phyloP scores from a whole-genome alignment of 345 rosid genomes.

The Syzygium jambos region DNA sequence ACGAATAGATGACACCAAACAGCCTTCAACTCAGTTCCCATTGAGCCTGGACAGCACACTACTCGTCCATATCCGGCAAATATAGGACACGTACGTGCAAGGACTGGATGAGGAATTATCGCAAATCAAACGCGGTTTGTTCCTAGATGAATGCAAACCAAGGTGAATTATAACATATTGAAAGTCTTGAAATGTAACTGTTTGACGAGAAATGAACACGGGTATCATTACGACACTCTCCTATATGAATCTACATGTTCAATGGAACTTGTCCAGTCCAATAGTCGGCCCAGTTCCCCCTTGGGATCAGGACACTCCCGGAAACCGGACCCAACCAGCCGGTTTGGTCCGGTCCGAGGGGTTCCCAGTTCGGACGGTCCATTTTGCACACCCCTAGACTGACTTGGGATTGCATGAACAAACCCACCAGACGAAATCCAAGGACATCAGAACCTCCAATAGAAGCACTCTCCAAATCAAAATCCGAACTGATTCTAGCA shows the following conservation, averaged over 20 bases:
- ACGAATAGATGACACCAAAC: too few species aligned
- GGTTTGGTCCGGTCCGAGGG: too few species aligned
- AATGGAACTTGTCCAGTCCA: too few species aligned
- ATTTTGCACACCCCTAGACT: too few species aligned
- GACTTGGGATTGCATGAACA: not conserved
- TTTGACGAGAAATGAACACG: not conserved
- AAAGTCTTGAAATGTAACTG: not conserved
- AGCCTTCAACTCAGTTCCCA: too few species aligned
- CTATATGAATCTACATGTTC: not conserved
- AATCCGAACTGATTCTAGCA: not conserved
- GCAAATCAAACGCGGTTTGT: not conserved
- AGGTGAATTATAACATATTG: not conserved
- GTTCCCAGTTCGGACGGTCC: too few species aligned
- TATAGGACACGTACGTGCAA: too few species aligned
- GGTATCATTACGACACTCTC: not conserved
- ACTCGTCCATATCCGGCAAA: too few species aligned
- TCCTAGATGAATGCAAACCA: not conserved
- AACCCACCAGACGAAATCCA: not conserved
- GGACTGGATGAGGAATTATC: not conserved
- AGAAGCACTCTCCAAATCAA: not conserved
- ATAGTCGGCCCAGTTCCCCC: too few species aligned
- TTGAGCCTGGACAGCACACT: too few species aligned
- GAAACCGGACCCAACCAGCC: too few species aligned
- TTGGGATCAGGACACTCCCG: too few species aligned
- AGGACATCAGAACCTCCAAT: not conserved